Percentiles rank a stretch among this genome's conserved stretches.
These are phyloP conservation scores for Zymoseptoria tritici DNA, from an alignment of 2,329 filamentous ascomycete species.

Conservation along the genomic window DNA sequence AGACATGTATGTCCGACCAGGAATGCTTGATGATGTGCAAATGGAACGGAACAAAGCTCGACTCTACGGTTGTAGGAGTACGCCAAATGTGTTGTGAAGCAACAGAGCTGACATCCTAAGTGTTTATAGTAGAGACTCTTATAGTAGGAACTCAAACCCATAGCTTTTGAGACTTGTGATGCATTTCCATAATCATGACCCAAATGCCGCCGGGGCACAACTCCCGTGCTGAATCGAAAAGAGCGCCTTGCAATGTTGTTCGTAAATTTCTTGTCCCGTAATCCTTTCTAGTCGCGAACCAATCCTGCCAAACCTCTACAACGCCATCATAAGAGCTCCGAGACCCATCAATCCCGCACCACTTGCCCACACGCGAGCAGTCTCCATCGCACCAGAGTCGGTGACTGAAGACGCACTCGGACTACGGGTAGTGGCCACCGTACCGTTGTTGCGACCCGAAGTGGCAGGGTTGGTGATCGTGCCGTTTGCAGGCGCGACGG, in stretches of 20 bases:
- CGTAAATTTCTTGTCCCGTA: neutral
- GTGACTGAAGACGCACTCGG: neutral
- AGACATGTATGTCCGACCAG: too few relatives aligned
- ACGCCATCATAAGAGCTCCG: slow-evolving; percentile 11
- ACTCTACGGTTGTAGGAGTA: too few relatives aligned
- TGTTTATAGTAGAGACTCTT: too few relatives aligned
- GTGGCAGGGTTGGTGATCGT: neutral
- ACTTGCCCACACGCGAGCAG: slow-evolving; percentile 42
- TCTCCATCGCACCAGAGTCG: slow-evolving; percentile 41
- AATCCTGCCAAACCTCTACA: slow-evolving; percentile 4
- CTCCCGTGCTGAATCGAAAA: neutral
- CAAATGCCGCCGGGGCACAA: neutral
- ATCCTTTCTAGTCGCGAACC: neutral
- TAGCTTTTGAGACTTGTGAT: too few relatives aligned
- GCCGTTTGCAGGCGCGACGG: neutral
- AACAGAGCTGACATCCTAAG: neutral
- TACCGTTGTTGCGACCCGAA: neutral
- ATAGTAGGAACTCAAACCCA: too few relatives aligned
- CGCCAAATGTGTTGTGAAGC: neutral
- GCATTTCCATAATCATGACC: neutral
- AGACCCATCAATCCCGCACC: slow-evolving; percentile 32
- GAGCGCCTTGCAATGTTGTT: neutral
- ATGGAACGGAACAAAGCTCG: neutral
- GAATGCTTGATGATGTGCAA: neutral
- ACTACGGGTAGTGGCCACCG: neutral